Evolutionary conservation across 1,284 basidiomycete genomes (phyloP), one percentile per base, ranked within the genome.

Genomic region (Sanghuangporus baumii): DNA sequence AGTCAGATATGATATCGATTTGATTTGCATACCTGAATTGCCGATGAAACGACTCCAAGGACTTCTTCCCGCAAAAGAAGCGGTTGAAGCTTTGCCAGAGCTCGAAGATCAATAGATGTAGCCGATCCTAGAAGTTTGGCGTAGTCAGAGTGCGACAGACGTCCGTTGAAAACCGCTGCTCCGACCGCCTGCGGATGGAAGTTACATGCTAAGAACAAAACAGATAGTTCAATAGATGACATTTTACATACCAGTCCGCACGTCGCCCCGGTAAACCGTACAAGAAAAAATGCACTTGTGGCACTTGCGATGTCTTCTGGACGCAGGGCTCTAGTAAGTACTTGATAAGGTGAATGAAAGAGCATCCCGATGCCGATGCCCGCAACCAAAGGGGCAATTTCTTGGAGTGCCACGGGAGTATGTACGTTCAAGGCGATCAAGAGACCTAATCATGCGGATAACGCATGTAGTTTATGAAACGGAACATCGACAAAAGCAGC

Each of bases 261-360:
- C 4, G 89, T 91, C 37, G 90, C 87, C 14, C 90, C 90, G 43
- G 89, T 92, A 74, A 92, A 93, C 50, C 90, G 80, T 54, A 91
- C 88, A 61, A 93, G 79, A 73, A 93, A 92, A 71, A 93, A 92
- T 23, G 89, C 90, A 70, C 88, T 87, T 12, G 90, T 92, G 34
- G 87, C 88, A 48, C 85, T 81, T n/a, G 89, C 88, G 61, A 91
- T 74, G 67, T 91, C 85, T 55, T 79, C 75, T 9, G 84, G 81
- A 65, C 81, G 77, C 43, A 93, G 72, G 16, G 86, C 82, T 64
- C 78, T 80, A 51, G 82, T 82, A 71, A 92, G 89, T 14, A 91
- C 80, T 70, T 91, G 88, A 70, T 89, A 91, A 8, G 90, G 91
- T 0, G 89, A 83, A 71, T 91, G 89, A 73, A 92, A 91, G 31